These are phyloP conservation scores for Galerina sulciceps DNA, from an alignment of 768 basidiomycete genomes.

Conservation along the genomic window DNA sequence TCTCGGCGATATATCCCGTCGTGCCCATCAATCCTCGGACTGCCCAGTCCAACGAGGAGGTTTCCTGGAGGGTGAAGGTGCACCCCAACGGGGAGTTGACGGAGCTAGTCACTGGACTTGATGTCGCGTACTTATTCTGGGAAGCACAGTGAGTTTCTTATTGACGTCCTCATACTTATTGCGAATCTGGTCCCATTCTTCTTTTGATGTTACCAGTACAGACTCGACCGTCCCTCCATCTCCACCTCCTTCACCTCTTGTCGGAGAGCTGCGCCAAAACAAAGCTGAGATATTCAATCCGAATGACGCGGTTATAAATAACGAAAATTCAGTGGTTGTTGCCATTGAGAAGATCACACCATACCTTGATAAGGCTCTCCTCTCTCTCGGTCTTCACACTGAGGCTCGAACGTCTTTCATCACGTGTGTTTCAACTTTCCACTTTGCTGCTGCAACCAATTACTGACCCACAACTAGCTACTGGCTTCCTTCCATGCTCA, in stretches of 20 bases:
- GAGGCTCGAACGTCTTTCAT: constrained; percentile 43
- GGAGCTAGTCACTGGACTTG: constrained; percentile 29
- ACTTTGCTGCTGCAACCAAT: background rate
- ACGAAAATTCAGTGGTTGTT: constrained; percentile 34
- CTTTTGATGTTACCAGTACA: background rate
- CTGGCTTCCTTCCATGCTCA: constrained; percentile 48
- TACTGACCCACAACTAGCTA: constrained; percentile 28
- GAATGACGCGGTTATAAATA: constrained; percentile 18
- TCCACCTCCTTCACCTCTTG: background rate
- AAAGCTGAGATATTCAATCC: constrained; percentile 6
- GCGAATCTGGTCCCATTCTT: background rate
- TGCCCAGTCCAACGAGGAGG: constrained; percentile 15
- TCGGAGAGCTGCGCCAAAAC: background rate
- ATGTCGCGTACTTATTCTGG: constrained; percentile 42
- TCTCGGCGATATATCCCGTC: constrained; percentile 39
- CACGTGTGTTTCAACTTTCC: constrained; percentile 37
- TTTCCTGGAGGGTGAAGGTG: constrained; percentile 38
- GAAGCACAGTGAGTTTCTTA: constrained; percentile 5
- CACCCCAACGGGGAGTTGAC: constrained; percentile 31
- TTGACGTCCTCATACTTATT: background rate
- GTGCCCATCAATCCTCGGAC: constrained; percentile 24
- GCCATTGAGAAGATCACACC: constrained; percentile 26
- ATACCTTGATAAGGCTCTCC: constrained; percentile 39
- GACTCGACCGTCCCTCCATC: background rate
- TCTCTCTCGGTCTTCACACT: constrained; percentile 39